Percentiles rank a stretch among this genome's conserved stretches.
These are phyloP conservation scores for Entrophospora sp. DNA, from an alignment of 192 early-diverging fungal species.

Conservation along the genomic window DNA sequence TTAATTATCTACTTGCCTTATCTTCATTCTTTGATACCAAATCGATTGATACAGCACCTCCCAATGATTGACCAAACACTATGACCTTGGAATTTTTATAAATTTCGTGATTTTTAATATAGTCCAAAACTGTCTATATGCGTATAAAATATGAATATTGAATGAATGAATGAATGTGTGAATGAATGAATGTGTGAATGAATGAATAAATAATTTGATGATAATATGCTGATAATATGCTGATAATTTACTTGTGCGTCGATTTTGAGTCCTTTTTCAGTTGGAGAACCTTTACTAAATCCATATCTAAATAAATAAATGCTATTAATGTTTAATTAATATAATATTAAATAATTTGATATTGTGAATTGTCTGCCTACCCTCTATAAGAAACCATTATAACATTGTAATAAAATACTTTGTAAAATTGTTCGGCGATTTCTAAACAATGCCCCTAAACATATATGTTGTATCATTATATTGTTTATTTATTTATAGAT, in stretches of 20 bases:
- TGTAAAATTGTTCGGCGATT: slow-evolving; percentile 71
- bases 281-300: slow-evolving; percentile 70
- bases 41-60: slow-evolving; percentile 91
- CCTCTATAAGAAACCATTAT: slow-evolving; percentile 97
- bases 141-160: neutral
- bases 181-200: neutral
- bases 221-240: no score
- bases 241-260: slow-evolving; percentile 62
- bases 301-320: slow-evolving; percentile 55
- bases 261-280: slow-evolving; percentile 76
- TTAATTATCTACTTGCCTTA: no score
- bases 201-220: neutral
- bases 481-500: no score
- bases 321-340: no score
- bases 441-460: slow-evolving; percentile 91
- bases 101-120: slow-evolving; percentile 63
- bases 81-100: slow-evolving; percentile 70
- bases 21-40: slow-evolving; percentile 68
- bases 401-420: slow-evolving; percentile 66
- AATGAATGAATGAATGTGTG: neutral
- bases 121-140: slow-evolving; percentile 75
- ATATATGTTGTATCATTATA: no score
- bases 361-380: slow-evolving; percentile 26
- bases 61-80: slow-evolving; percentile 91
- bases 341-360: neutral